Conservation (phyloP, 2,329 filamentous ascomycete genomes). For the Sclerotinia borealis region DNA sequence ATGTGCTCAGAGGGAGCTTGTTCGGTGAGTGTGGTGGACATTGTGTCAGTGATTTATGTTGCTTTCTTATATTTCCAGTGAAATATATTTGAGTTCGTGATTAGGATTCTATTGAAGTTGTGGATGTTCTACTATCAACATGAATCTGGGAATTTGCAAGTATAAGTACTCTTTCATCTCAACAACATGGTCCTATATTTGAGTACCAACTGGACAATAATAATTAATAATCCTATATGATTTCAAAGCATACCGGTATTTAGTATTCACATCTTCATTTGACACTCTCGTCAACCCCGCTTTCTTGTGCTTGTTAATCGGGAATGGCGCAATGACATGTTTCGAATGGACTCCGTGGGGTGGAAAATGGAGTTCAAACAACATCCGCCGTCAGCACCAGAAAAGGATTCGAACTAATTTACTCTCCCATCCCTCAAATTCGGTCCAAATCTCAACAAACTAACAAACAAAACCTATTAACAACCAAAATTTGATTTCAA, state of each 20-base stretch:
- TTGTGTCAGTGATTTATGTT: background rate
- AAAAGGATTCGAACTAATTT: background rate
- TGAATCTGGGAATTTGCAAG: background rate
- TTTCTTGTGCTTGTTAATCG: background rate
- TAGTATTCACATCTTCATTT: background rate
- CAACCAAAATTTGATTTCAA: background rate
- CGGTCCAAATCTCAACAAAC: background rate
- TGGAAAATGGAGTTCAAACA: background rate
- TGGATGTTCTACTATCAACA: background rate
- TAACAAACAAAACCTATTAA: background rate
- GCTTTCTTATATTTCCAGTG: background rate
- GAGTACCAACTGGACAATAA: background rate
- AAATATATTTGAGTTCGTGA: background rate
- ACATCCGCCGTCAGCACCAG: background rate
- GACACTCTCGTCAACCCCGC: background rate
- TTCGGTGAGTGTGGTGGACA: constrained; percentile 9
- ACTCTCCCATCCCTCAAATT: background rate
- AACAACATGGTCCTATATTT: background rate
- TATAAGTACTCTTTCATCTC: background rate
- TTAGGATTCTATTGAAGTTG: background rate
- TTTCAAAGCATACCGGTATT: constrained; percentile 10
- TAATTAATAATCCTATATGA: constrained; percentile 9
- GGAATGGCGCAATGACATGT: constrained; percentile 6
- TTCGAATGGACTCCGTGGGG: background rate
- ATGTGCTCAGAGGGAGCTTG: background rate